phyloP scores from a whole-genome alignment of 495 filamentous ascomycete genomes.

The Daldinia decipiens region DNA sequence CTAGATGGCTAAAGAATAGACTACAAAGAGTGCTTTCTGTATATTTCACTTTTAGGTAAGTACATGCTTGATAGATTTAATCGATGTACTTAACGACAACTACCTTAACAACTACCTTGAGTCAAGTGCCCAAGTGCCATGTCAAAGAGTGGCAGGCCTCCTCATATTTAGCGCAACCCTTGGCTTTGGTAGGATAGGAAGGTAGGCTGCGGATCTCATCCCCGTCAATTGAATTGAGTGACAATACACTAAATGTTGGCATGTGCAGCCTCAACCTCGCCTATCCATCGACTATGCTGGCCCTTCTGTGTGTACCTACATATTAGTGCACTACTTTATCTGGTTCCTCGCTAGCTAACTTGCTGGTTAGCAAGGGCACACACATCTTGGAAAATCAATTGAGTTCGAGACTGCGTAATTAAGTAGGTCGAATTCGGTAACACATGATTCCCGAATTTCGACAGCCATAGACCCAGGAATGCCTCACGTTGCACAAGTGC shows the following conservation, averaged over 20 bases:
- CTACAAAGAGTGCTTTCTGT: not conserved
- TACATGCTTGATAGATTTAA: too few relatives aligned
- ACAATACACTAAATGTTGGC: slow-evolving; percentile 20
- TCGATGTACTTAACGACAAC: not conserved
- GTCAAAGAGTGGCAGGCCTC: slow-evolving; percentile 17
- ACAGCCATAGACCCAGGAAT: slow-evolving; percentile 36
- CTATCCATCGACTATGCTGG: slow-evolving; percentile 23
- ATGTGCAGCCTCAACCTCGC: slow-evolving; percentile 33
- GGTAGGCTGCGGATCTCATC: slow-evolving; percentile 18
- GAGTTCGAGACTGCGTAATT: slow-evolving; percentile 25
- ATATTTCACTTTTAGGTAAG: too few relatives aligned
- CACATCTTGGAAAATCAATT: slow-evolving; percentile 17
- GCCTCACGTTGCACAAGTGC: slow-evolving; percentile 42
- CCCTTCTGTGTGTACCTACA: slow-evolving; percentile 35
- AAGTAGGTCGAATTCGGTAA: slow-evolving; percentile 22
- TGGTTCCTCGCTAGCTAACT: slow-evolving; percentile 24
- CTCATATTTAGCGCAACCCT: slow-evolving; percentile 20
- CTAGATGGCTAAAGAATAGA: not conserved
- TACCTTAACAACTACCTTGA: not conserved
- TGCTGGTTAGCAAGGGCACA: slow-evolving; percentile 8
- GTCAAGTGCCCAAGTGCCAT: slow-evolving; percentile 25
- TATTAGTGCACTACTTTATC: slow-evolving; percentile 16
- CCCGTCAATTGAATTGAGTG: slow-evolving; percentile 26
- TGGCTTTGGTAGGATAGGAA: slow-evolving; percentile 21
- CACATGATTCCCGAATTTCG: slow-evolving; percentile 40